Evolutionary conservation across 345 rosid genomes (phyloP), one percentile per base, ranked within the genome.

Genomic region (Eucalyptus melliodora): DNA sequence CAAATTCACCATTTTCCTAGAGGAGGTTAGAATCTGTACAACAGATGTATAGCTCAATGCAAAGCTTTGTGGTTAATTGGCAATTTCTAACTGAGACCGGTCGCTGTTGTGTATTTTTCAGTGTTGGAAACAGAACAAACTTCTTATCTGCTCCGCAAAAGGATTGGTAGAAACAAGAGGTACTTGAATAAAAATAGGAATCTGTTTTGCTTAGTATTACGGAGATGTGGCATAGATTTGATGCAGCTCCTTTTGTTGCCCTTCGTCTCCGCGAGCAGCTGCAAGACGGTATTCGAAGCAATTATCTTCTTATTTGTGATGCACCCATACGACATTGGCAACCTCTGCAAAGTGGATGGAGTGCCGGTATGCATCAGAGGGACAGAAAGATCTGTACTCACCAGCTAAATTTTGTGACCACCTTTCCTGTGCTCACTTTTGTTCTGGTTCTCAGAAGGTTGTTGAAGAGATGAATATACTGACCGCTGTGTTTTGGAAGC

Each of bases 391-490:
- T 77, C 83, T 40, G 47, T 40, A 11, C 30, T 40, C 83, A 6
- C 83, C 83, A 21, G 83, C 26, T 77, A 40, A 77, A 21, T 40
- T 37, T 11, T 77, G 83, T 6, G 83, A 77, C 30, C 59, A 53
- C 26, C 23, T 31, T 45, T 81, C 55, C 16, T 34, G 87, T 82
- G 72, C 59, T 59, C 45, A 60, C 77, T 77, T 16, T 21, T 40
- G 83, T 50, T 45, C 69, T 44, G 53, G 72, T 88, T 56, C 47
- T 82, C 93, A 95, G 95, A 89, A 93, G 94, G 86, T 62, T 19
- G 95, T 94, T 5, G 94, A 93, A 87, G 96, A 95, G 89, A 94
- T 95, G 94, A 93, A 94, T 82, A 94, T 95, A 91, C 91, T 94
- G 86, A 93, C 93, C 5, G 91, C 95, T 11, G 90, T 94, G 67